Conservation (phyloP, 202 grass and related monocot species). For the Brachypodium distachyon region DNA sequence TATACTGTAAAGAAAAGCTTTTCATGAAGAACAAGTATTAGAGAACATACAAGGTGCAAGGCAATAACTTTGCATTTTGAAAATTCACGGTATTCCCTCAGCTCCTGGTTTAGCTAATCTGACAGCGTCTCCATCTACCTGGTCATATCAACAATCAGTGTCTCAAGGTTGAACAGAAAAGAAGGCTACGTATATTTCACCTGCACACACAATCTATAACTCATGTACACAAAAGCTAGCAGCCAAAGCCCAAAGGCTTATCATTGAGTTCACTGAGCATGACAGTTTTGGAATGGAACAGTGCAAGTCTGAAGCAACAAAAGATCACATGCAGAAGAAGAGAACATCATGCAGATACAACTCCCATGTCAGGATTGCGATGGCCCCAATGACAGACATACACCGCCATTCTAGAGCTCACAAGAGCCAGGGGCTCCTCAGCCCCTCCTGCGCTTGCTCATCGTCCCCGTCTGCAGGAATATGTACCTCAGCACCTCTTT, state of each 20-base stretch:
- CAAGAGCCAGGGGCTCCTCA: background rate
- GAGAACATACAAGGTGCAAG: no score
- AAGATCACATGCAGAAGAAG: background rate
- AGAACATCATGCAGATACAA: background rate
- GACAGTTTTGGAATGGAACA: background rate
- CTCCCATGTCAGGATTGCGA: background rate
- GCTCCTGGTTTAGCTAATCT: no score
- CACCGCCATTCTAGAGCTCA: background rate
- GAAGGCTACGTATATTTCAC: background rate
- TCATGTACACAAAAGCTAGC: background rate
- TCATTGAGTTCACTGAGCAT: background rate
- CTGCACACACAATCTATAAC: background rate
- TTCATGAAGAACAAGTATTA: no score
- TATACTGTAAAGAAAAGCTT: no score
- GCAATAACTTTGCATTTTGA: no score
- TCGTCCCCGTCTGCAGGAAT: constrained; percentile 42
- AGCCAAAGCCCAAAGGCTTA: background rate
- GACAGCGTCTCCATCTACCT: no score
- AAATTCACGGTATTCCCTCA: no score
- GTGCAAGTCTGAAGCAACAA: background rate
- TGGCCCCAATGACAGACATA: no score
- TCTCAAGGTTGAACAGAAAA: background rate
- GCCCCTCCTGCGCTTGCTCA: constrained; percentile 39
- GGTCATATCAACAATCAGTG: no score
- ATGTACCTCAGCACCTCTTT: constrained; percentile 81